These are phyloP conservation scores for Ephemerocybe angulata DNA, from an alignment of 768 basidiomycete species.

Conservation along the genomic window DNA sequence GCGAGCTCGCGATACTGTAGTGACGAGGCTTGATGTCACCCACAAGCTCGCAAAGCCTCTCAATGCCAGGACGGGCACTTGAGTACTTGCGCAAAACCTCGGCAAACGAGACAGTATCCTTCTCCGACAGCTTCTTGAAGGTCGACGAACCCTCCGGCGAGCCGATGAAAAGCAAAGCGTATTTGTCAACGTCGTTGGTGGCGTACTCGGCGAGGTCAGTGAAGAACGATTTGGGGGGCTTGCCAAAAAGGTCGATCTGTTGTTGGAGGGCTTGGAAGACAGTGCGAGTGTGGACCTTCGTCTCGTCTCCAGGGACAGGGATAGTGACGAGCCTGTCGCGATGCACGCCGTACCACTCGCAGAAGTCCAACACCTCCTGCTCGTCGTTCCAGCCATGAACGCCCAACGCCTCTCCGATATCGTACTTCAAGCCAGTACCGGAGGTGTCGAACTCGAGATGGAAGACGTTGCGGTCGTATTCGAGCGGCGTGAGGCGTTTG, in stretches of 20 bases:
- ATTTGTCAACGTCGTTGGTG: conserved; percentile 61
- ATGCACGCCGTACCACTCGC: conserved; percentile 87
- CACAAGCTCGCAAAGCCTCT: conserved; percentile 81
- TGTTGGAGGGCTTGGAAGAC: conserved; percentile 94
- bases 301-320: conserved; percentile 62
- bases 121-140: conserved; percentile 94
- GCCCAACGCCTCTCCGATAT: conserved; percentile 94
- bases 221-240: conserved; percentile 95
- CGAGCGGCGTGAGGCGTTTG: conserved; percentile 86
- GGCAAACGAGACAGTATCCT: conserved; percentile 91
- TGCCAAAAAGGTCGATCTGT: conserved; percentile 94
- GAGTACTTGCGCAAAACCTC: conserved; percentile 76
- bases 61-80: conserved; percentile 78
- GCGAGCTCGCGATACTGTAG: conserved; percentile 96
- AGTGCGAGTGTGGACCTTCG: conserved; percentile 85
- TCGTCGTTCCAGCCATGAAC: conserved; percentile 98
- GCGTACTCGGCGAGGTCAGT: conserved; percentile 80
- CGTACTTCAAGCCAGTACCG: conserved; percentile 92
- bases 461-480: conserved; percentile 98
- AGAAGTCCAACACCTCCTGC: conserved; percentile 84
- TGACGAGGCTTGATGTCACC: conserved; percentile 97
- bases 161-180: conserved; percentile 87
- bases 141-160: conserved; percentile 86
- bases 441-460: conserved; percentile 94
- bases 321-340: conserved; percentile 78